A percentile compares a stretch with the other conserved stretches of the same genome.
Evolutionary conservation across 768 basidiomycete species (phyloP).

Genomic region (Auricularia heimuer): DNA sequence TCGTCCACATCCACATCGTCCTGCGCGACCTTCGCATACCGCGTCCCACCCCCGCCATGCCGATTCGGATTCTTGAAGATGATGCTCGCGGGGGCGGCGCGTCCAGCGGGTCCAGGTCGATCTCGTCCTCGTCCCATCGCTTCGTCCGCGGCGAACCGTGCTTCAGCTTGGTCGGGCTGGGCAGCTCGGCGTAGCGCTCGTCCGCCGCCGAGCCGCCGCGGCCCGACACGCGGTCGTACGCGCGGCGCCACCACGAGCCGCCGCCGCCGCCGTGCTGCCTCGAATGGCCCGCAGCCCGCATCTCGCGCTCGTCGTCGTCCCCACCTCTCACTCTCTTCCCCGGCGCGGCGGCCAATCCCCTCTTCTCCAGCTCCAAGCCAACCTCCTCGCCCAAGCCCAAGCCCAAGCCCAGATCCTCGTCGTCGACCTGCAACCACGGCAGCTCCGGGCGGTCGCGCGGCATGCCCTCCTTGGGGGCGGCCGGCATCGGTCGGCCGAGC

Average conservation of each 20-base stretch:
- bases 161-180: slow-evolving; percentile 9
- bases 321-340: slow-evolving; percentile 6
- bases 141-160: slow-evolving; percentile 12
- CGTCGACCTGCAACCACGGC: slow-evolving; percentile 43
- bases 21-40: background rate
- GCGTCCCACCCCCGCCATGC: slow-evolving; percentile 14
- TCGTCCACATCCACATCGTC: background rate
- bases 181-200: slow-evolving; percentile 14
- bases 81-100: slow-evolving; percentile 33
- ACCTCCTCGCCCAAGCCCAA: slow-evolving; percentile 32
- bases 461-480: slow-evolving; percentile 1
- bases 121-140: slow-evolving; percentile 12
- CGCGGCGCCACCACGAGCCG: slow-evolving; percentile 47
- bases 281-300: slow-evolving; percentile 12
- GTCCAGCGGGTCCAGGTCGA: slow-evolving; percentile 10
- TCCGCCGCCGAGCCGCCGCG: slow-evolving; percentile 15
- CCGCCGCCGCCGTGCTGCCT: slow-evolving; percentile 16
- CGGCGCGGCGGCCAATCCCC: slow-evolving; percentile 27
- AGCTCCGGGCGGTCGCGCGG: slow-evolving; percentile 18
- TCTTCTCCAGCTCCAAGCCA: slow-evolving; percentile 39
- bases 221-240: slow-evolving; percentile 42
- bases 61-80: slow-evolving; percentile 14
- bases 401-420: slow-evolving; percentile 27
- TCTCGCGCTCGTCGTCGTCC: slow-evolving; percentile 9
- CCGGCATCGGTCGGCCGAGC: background rate